phyloP scores from a whole-genome alignment of 768 basidiomycete species.

The Auricularia sp. region DNA sequence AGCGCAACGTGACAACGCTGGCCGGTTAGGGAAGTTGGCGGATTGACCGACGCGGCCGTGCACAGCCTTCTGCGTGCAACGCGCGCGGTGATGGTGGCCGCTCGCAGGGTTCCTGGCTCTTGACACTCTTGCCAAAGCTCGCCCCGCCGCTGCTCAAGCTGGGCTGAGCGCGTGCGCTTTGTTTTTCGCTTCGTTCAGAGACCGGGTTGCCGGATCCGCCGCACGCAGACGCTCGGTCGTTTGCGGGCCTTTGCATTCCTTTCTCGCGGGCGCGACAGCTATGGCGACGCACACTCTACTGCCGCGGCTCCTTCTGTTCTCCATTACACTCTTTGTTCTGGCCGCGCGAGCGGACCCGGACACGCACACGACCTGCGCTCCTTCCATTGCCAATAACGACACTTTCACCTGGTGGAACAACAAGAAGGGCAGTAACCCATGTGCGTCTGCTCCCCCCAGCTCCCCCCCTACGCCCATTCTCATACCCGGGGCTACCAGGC shows the following conservation, averaged over 20 bases:
- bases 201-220: neutral
- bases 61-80: no score
- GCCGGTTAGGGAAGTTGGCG: no score
- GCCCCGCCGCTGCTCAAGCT: neutral
- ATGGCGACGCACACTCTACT: neutral
- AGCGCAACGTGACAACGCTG: no score
- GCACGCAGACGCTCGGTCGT: neutral
- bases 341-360: neutral
- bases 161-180: neutral
- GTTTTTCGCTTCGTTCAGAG: neutral
- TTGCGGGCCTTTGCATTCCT: neutral
- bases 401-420: neutral
- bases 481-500: neutral
- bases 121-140: no score
- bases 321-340: neutral
- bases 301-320: neutral
- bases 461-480: neutral
- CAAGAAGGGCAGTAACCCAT: neutral
- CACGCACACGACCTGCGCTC: neutral
- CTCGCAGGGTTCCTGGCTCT: no score
- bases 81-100: no score
- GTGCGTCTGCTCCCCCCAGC: neutral
- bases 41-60: no score
- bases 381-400: neutral
- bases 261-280: neutral